Base-by-base conservation (phyloP, 1,284 basidiomycete genomes). In the Sporisorium scitamineum region DNA sequence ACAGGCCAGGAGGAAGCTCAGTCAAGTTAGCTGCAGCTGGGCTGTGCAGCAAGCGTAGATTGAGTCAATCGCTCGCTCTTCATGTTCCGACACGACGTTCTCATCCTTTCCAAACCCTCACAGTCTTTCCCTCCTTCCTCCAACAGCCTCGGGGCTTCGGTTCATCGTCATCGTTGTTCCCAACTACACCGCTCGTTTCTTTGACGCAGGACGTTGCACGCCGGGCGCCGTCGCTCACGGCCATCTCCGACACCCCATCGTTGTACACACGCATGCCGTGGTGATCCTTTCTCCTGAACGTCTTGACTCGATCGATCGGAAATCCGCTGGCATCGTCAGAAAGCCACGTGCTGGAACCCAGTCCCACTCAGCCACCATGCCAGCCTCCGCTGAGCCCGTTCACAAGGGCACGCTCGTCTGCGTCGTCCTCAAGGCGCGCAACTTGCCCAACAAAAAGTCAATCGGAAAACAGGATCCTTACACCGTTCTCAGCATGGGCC, bases 381-480 rank as follows among this genome's bases (percentile, higher is more conserved):
- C 75, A 13, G 13, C 67, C 6, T 24, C 63, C 5, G 31, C 61
- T 3, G 75, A 77, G 44, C 66, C 75, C 41, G 63, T 70, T 31
- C 75, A 77, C 61, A 77, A 73, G 70, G 96, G 96, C 62, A 98
- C 96, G 32, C 91, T 99, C 85, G 92, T 97, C 80, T 93, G 93
- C 61, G 95, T 99, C 78, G 91, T 98, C 60, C 90, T 96, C 80
- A 95, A 95, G 88, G 95, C 95, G 83, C 95, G 97, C 63, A 84
- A 85, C 67, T 61, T 85, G 58, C 81, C 80, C 34, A 84, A 83
- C 69, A 82, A 83, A 55, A 77, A 81, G 48, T 71, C 79, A n/a
- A 82, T 82, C 39, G 83, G 96, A 76, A 99, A 99, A 86, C 97
- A 99, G 86, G 95, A 97, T 85, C 97, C 97, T 0, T 99, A 95